A percentile compares a stretch with the other conserved stretches of the same genome.
These are phyloP conservation scores for Sphagnurus paluster DNA, from an alignment of 1,284 basidiomycete species.

Conservation along the genomic window DNA sequence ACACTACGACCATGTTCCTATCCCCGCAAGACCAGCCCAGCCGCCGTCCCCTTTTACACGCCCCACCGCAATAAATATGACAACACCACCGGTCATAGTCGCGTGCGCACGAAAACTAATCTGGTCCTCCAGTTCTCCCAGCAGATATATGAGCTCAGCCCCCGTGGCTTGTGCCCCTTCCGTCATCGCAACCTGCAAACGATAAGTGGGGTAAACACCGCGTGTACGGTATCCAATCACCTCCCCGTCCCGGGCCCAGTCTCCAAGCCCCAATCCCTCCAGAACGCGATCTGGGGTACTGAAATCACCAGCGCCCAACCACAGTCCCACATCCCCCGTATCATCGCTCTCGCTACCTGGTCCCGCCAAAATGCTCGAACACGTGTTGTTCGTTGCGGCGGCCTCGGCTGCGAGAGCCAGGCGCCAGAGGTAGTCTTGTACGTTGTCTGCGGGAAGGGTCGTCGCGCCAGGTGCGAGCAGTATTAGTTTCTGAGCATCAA, in stretches of 20 bases:
- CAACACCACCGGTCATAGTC: constrained; percentile 19
- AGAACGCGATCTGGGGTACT: constrained; percentile 31
- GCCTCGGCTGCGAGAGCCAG: constrained; percentile 40
- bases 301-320: constrained; percentile 44
- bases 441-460: constrained; percentile 9
- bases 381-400: constrained; percentile 38
- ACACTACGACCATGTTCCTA: constrained; percentile 29
- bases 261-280: constrained; percentile 27
- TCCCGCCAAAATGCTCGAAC: constrained; percentile 54
- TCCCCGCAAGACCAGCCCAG: constrained; percentile 33
- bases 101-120: constrained; percentile 31
- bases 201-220: constrained; percentile 10
- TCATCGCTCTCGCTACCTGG: constrained; percentile 56
- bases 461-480: constrained; percentile 15
- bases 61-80: constrained; percentile 30
- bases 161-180: constrained; percentile 12
- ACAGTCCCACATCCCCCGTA: constrained; percentile 50
- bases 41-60: constrained; percentile 22
- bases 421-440: constrained; percentile 19
- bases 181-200: constrained; percentile 8
- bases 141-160: constrained; percentile 13
- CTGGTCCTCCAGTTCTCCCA: constrained; percentile 23
- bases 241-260: constrained; percentile 18
- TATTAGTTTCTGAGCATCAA: constrained; percentile 18
- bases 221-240: constrained; percentile 9